Evolutionary conservation across 2,329 filamentous ascomycete species (phyloP), one percentile per base, ranked within the genome.

Genomic region (Trichoderma atroviride): DNA sequence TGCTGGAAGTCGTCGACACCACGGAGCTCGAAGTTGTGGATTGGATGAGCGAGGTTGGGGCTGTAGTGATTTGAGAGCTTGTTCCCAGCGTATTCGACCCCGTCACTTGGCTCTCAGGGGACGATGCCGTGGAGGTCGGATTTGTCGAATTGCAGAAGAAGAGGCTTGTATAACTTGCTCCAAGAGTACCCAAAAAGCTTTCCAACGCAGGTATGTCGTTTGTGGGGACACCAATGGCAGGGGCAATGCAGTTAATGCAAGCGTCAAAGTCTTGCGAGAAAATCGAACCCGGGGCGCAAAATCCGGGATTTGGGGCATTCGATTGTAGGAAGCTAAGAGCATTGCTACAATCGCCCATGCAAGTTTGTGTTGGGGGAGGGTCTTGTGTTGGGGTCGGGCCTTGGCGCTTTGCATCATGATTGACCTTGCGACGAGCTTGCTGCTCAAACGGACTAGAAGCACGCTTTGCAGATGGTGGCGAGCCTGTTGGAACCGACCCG

Each of bases 271-370:
- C 75, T 0, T 64, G 57, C 3, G 60, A 57, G 77, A 88, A 91
- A 0, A 76, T 69, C 0, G 85, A 86, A 7, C 62, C 75, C 0
- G 62, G 0, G 0, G 65, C 72, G 74, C 89, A 91, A 1, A 90
- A 82, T 0, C 57, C 72, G 0, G 79, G 70, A 0, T 75, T 76
- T 74, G 88, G 87, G 31, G 89, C 89, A 1, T 79, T 71, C 0
- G 70, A 72, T 68, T 86, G 79, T 0, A 80, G 86, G 72, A 86
- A 84, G 3, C 82, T 55, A 40, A 76, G 81, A 19, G 82, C 83
- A 35, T 82, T 80, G 71, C 89, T 84, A 76, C 89, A 92, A 0
- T 74, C 57, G 5, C 78, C 78, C 71, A 77, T 90, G 76, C 89
- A 92, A 4, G 16, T 19, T 43, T 79, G 57, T 0, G 81, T 65